These are phyloP conservation scores for Stropharia rugosoannulata DNA, from an alignment of 768 basidiomycete genomes.

Conservation along the genomic window DNA sequence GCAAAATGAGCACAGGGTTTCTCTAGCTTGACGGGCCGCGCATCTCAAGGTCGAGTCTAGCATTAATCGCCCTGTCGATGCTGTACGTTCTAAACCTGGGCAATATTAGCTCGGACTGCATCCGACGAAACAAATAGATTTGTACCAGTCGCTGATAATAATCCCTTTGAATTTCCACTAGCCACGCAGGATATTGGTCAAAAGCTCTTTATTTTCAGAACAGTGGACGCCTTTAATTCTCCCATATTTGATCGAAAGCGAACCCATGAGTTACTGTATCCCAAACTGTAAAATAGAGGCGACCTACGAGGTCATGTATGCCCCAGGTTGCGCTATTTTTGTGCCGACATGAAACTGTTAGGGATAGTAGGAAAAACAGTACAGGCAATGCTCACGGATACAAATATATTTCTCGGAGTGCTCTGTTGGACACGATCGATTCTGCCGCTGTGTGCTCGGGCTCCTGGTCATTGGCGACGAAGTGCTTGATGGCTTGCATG, in stretches of 20 bases:
- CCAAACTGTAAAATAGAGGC: not conserved
- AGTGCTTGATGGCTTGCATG: conserved; percentile 64
- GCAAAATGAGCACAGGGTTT: conserved; percentile 37
- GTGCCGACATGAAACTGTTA: conserved; percentile 64
- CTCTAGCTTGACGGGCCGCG: conserved; percentile 75
- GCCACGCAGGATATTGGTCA: conserved; percentile 62
- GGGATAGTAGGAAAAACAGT: conserved; percentile 1
- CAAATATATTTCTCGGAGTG: conserved; percentile 71
- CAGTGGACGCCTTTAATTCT: conserved; percentile 71
- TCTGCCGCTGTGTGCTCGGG: conserved; percentile 65
- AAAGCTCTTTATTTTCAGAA: conserved; percentile 62
- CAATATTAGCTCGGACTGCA: not conserved
- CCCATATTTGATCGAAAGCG: conserved; percentile 50
- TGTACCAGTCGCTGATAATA: conserved; percentile 78
- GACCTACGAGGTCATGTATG: conserved; percentile 64
- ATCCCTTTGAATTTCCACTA: conserved; percentile 76
- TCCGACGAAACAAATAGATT: not conserved
- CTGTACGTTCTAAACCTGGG: conserved; percentile 71
- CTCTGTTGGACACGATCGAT: conserved; percentile 62
- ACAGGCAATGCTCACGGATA: conserved; percentile 48
- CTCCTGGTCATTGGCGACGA: conserved; percentile 74
- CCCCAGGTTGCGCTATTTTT: conserved; percentile 61
- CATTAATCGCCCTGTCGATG: conserved; percentile 65
- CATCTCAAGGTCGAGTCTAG: conserved; percentile 79
- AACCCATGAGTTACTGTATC: not conserved